Conservation (phyloP, 192 early-diverging fungal genomes). For the Linnemannia hyalina region DNA sequence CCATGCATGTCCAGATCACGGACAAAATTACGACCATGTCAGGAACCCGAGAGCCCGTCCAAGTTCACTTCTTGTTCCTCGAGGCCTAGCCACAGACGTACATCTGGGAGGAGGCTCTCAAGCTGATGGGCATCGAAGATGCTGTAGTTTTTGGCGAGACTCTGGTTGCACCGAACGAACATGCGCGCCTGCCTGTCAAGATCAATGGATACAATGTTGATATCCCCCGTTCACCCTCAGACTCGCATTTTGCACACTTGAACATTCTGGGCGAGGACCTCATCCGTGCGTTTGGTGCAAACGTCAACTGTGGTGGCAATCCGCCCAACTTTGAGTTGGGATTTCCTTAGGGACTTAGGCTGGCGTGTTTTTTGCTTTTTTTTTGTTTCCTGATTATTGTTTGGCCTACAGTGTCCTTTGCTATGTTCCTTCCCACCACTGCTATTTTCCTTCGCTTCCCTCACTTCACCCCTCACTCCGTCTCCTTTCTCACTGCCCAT, state of each 20-base stretch:
- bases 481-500: background rate
- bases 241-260: conserved; percentile 38
- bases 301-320: conserved; percentile 12
- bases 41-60: conserved; percentile 14
- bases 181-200: conserved; percentile 15
- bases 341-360: conserved; percentile 16
- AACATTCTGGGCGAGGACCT: conserved; percentile 40
- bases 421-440: background rate
- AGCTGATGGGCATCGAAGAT: conserved; percentile 34
- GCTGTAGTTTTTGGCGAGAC: conserved; percentile 21
- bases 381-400: background rate
- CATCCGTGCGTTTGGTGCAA: conserved; percentile 1
- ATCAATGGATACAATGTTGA: conserved; percentile 20
- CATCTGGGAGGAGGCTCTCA: conserved; percentile 21
- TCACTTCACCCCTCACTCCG: background rate
- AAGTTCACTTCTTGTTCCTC: conserved; percentile 35
- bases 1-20: conserved; percentile 33
- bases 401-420: background rate
- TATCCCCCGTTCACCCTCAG: background rate
- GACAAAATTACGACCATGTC: conserved; percentile 24
- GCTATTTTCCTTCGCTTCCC: no score
- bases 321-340: background rate
- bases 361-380: background rate
- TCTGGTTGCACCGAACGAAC: background rate
- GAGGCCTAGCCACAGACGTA: conserved; percentile 31